Evolutionary conservation across 257 asterid genomes (phyloP).

Genomic region (Mitragyna speciosa): DNA sequence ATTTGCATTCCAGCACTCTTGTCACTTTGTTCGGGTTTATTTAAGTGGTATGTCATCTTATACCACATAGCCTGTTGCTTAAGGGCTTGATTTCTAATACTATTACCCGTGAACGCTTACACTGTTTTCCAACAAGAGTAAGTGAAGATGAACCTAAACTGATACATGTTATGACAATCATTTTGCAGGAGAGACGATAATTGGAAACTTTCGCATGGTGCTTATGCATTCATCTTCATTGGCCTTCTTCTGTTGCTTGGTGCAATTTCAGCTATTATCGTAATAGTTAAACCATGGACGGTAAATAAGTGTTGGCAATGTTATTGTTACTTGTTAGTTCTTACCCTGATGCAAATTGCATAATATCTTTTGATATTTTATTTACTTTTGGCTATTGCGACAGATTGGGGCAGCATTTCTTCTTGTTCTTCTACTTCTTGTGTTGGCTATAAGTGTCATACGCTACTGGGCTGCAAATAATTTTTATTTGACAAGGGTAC

Average conservation of each 20-base stretch:
- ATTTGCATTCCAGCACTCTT: conserved; percentile 89
- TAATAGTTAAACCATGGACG: conserved; percentile 80
- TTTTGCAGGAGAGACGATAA: conserved; percentile 92
- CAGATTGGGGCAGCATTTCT: conserved; percentile 98
- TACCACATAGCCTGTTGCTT: conserved; percentile 21
- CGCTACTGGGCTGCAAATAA: conserved; percentile 99
- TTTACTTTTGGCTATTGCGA: conserved; percentile 21
- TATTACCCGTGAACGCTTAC: not conserved
- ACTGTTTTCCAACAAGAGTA: conserved; percentile 14
- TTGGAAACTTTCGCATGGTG: conserved; percentile 93
- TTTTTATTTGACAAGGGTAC: conserved; percentile 90
- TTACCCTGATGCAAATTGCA: conserved; percentile 1
- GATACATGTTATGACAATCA: conserved; percentile 19
- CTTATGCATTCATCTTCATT: conserved; percentile 64
- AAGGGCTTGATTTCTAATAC: conserved; percentile 8
- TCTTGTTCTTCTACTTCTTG: conserved; percentile 81
- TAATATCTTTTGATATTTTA: conserved; percentile 18
- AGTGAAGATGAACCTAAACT: conserved; percentile 2
- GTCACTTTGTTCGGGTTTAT: conserved; percentile 79
- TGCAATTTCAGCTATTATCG: conserved; percentile 83
- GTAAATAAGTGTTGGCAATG: conserved; percentile 43
- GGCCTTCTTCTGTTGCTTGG: conserved; percentile 86
- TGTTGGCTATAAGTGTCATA: conserved; percentile 89
- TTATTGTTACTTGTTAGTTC: conserved; percentile 14
- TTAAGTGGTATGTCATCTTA: conserved; percentile 74